phyloP scores from a whole-genome alignment of 768 basidiomycete species.

The Xerocomellus amylosporus region DNA sequence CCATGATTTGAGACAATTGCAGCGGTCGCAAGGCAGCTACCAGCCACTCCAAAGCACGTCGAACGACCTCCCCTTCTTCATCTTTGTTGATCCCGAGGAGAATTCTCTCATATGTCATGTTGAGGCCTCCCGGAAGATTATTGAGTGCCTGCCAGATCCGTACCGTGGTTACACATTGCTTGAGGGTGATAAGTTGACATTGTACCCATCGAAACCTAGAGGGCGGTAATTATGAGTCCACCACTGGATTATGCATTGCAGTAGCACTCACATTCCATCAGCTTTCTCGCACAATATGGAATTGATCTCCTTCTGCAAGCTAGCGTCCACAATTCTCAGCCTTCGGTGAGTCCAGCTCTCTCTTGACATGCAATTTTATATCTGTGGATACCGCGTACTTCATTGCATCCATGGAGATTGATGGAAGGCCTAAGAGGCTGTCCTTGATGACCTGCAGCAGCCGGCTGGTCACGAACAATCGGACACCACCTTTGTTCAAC shows the following conservation, averaged over 20 bases:
- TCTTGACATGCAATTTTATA: conserved; percentile 3
- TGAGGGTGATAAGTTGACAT: conserved; percentile 12
- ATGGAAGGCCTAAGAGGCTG: not conserved
- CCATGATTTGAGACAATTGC: conserved; percentile 3
- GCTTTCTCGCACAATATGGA: not conserved
- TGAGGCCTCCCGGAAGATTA: conserved; percentile 6
- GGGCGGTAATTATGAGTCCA: not conserved
- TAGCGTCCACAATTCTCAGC: not conserved
- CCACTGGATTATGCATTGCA: not conserved
- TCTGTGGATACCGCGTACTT: not conserved
- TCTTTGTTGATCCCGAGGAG: not conserved
- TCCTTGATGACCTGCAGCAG: conserved; percentile 9
- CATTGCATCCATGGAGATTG: conserved; percentile 7
- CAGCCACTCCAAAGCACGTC: conserved; percentile 6
- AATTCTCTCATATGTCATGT: conserved; percentile 10
- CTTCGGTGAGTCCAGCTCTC: conserved; percentile 4
- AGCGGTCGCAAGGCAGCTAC: conserved; percentile 3
- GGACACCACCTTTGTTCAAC: not conserved
- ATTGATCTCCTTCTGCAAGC: conserved; percentile 6
- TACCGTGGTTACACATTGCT: conserved; percentile 2
- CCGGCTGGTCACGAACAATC: conserved; percentile 12
- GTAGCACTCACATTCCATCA: conserved; percentile 8
- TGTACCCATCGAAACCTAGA: conserved; percentile 18
- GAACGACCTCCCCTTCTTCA: not conserved
- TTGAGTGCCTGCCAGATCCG: conserved; percentile 1